Base-by-base conservation (phyloP, 192 early-diverging fungal species). In the Coemansia sp. region DNA sequence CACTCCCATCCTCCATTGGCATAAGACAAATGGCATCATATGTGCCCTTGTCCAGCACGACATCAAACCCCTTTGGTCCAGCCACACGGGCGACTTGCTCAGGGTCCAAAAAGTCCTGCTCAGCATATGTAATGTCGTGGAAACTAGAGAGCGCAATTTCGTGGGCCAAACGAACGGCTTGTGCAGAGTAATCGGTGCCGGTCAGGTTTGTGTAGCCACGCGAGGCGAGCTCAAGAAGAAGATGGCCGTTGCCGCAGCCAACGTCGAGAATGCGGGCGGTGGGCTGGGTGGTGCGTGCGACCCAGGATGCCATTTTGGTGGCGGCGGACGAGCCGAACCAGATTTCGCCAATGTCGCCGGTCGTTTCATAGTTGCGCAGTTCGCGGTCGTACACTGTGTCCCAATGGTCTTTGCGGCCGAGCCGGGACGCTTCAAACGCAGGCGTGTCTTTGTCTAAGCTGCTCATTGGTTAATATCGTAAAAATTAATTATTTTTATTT, bases 221-320 rank as follows among this genome's bases (percentile, higher is more conserved):
- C 4, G 82, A 82, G 1, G 86, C 85, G 17, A 97, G 82, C 26
- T 86, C 89, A 26, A 94, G 70, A 8, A 97, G 83, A 31, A 97
- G 68, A 68, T 97, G 92, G 0, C 95, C 95, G 71, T 97, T 97
- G 19, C 95, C 95, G 64, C 93, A 95, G 1, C 95, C 94, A 11
- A 97, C 83, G 69, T 97, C 95, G 4, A 95, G 77, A 31, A 93
- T 83, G 26, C 73, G 71, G 19, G 75, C 63, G 2, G 27, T 39
- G 0, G 51, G 45, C 47, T 75, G 61, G 4, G 60, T 60, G 65
- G 61, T 38, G 66, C 82, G 73, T 49, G 65, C 65, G 53, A 93
- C 87, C 93, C 93, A 97, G n/a, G 86, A 83, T 7, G 91, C 89
- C 94, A 97, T 94, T 61, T 92, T 92, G 19, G 85, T 80, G 16